phyloP scores from a whole-genome alignment of 345 rosid species.

The Garcia nutans region DNA sequence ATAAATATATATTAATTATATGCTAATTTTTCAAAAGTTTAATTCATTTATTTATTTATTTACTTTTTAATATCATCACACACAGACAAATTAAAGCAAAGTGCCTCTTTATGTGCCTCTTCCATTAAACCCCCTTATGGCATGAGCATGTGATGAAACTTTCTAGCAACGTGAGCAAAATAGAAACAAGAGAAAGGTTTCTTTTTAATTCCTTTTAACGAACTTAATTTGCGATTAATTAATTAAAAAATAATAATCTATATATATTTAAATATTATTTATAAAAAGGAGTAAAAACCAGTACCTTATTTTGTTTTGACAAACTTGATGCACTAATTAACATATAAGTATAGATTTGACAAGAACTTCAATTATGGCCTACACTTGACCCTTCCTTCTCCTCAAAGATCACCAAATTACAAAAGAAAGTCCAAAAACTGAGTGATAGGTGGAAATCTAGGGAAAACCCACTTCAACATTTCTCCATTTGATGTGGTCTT shows the following conservation, averaged over 20 bases:
- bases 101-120: not conserved
- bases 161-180: not conserved
- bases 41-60: too few species aligned
- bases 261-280: not conserved
- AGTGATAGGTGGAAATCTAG: slow-evolving; percentile 66
- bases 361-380: slow-evolving; percentile 25
- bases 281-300: not conserved
- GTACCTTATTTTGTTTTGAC: slow-evolving; percentile 44
- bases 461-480: slow-evolving; percentile 46
- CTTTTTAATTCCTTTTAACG: not conserved
- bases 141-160: not conserved
- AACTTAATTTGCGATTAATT: not conserved
- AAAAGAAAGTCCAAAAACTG: slow-evolving; percentile 24
- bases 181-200: too few species aligned
- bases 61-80: slow-evolving; percentile 7
- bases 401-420: slow-evolving; percentile 47
- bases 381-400: slow-evolving; percentile 60
- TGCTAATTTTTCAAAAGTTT: too few species aligned
- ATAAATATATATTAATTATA: too few species aligned
- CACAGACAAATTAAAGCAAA: not conserved
- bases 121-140: not conserved
- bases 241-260: not conserved
- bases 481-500: not conserved
- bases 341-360: slow-evolving; percentile 12
- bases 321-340: slow-evolving; percentile 49